A percentile compares a stretch with the other conserved stretches of the same genome.
These are phyloP conservation scores for Colletotrichum orbiculare DNA, from an alignment of 2,329 filamentous ascomycete genomes.

Conservation along the genomic window DNA sequence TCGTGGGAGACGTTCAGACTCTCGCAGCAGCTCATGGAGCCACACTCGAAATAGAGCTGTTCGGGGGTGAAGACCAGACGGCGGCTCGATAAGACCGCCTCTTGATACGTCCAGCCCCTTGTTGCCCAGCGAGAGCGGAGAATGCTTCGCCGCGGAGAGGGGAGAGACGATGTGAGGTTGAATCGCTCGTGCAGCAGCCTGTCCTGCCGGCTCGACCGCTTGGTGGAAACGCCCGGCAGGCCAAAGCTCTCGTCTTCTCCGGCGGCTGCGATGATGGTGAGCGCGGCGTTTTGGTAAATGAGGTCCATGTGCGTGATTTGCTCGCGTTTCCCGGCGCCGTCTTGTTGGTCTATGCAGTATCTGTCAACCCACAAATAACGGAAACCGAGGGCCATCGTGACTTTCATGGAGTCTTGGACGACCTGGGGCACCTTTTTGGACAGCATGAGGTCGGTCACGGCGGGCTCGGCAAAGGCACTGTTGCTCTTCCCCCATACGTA, in stretches of 20 bases:
- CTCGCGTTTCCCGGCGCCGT: slow-evolving; percentile 36
- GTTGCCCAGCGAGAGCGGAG: slow-evolving; percentile 20
- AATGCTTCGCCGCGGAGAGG: slow-evolving; percentile 7
- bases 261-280: slow-evolving; percentile 41
- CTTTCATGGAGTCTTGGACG: slow-evolving; percentile 37
- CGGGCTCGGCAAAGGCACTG: slow-evolving; percentile 6
- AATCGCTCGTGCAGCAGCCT: slow-evolving; percentile 12
- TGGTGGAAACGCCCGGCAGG: slow-evolving; percentile 20
- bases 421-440: slow-evolving; percentile 4
- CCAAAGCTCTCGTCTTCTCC: slow-evolving; percentile 21
- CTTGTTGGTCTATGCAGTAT: slow-evolving; percentile 43
- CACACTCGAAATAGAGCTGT: slow-evolving; percentile 43
- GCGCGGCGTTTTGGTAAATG: slow-evolving; percentile 39
- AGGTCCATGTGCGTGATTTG: slow-evolving; percentile 43
- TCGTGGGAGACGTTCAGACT: slow-evolving; percentile 15
- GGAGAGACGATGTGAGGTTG: slow-evolving; percentile 14
- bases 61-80: slow-evolving; percentile 42
- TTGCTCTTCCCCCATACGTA: slow-evolving; percentile 21
- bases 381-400: slow-evolving; percentile 38
- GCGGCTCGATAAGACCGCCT: slow-evolving; percentile 34
- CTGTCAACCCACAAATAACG: slow-evolving; percentile 44
- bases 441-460: slow-evolving; percentile 1
- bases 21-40: slow-evolving; percentile 16
- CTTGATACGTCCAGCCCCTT: slow-evolving; percentile 35
- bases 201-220: slow-evolving; percentile 1